Evolutionary conservation across 1,284 basidiomycete species (phyloP), one percentile per base, ranked within the genome.

Genomic region (Leccinum fuscescens): DNA sequence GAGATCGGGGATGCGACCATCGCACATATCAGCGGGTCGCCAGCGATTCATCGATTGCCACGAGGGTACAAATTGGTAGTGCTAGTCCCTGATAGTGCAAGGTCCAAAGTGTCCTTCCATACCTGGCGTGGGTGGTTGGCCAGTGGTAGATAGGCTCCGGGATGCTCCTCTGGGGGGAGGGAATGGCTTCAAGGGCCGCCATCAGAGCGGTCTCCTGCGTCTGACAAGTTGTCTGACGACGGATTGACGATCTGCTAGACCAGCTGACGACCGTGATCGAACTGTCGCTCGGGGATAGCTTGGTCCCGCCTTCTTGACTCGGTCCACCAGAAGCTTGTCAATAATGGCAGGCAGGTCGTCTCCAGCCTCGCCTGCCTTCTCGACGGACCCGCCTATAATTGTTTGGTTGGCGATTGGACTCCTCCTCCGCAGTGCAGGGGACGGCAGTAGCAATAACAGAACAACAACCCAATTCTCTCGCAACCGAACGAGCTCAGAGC

Each of bases 21-120:
- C 69, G 69, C 67, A 65, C 60, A 15, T 27, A 62, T 65, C 66
- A 59, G 37, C 54, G 63, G 39, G 39, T 62, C 55, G 56, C 44
- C 57, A 67, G 57, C 65, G 63, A 27, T 56, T 33, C 63, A 48
- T 69, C 60, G 54, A 56, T 58, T 20, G n/a, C 69, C 67, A 71
- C 69, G 69, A 68, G 66, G 65, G 51, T 31, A 52, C 48, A 42
- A 31, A 35, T 49, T 54, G 39, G 50, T 5, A 50, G 5, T 44
- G 17, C 42, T 44, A 44, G 65, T 69, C 52, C 65, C 67, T 69
- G 66, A 33, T 35, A 42, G 55, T 58, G 46, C 53, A 53, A 62
- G 29, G 17, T 31, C 57, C 42, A 44, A 22, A 6, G 6, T 53
- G 50, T 52, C 53, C 49, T 50, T 33, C 46, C 56, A 44, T 63